Conservation (phyloP, 805 yeast species). For the Sporopachydermia lactativora region DNA sequence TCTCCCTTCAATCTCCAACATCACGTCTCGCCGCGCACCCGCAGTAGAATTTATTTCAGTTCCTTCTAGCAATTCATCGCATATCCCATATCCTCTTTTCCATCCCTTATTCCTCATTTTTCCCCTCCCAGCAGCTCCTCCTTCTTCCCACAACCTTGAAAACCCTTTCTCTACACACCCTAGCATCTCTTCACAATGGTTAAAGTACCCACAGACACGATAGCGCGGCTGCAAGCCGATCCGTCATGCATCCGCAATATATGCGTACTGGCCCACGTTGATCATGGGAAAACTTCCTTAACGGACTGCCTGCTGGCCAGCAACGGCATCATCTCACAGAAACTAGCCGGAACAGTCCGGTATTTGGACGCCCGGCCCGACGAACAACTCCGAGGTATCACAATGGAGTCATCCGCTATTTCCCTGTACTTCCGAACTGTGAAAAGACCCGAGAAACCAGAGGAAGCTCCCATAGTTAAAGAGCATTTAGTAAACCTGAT, state of each 20-base stretch:
- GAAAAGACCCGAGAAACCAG: conserved; percentile 22
- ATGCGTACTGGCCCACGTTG: conserved; percentile 95
- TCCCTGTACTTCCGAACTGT: conserved; percentile 77
- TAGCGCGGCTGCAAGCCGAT: conserved; percentile 52
- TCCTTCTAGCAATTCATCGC: no score
- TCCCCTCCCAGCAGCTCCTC: no score
- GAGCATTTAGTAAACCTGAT: conserved; percentile 84
- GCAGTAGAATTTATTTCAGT: no score
- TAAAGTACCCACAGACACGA: conserved; percentile 50
- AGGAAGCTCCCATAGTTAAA: conserved; percentile 28
- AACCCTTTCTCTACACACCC: no score
- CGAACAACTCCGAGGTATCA: conserved; percentile 91
- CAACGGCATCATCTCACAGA: conserved; percentile 89
- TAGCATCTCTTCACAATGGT: no score
- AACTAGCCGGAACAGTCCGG: conserved; percentile 90
- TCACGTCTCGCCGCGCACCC: no score
- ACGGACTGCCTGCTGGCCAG: conserved; percentile 88
- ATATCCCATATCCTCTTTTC: no score
- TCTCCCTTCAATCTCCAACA: no score
- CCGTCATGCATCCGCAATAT: conserved; percentile 70
- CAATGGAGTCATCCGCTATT: conserved; percentile 95
- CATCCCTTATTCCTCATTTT: no score
- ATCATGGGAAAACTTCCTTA: conserved; percentile 93
- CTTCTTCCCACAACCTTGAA: no score
- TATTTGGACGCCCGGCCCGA: conserved; percentile 90